A percentile compares a stretch with the other conserved stretches of the same genome.
Evolutionary conservation across 1,284 basidiomycete species (phyloP).

Genomic region (Gastroboletus turbinatus): DNA sequence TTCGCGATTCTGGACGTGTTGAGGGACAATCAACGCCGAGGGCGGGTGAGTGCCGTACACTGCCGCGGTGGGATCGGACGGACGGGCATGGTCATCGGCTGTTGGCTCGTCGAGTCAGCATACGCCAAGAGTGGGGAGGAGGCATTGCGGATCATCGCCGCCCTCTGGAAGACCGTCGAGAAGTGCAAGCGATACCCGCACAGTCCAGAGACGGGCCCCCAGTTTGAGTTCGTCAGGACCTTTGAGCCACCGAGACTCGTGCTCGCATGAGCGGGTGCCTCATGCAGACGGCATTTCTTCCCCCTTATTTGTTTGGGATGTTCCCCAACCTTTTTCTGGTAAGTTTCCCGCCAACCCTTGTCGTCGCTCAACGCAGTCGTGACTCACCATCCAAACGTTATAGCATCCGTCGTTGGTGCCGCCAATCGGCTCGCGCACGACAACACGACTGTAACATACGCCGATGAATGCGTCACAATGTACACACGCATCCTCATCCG

Average conservation of each 20-base stretch:
- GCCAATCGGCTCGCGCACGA: slow-evolving; percentile 3
- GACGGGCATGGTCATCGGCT: slow-evolving; percentile 74
- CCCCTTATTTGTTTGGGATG: not conserved
- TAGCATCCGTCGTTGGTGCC: not conserved
- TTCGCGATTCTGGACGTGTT: slow-evolving; percentile 56
- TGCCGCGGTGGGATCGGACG: slow-evolving; percentile 76
- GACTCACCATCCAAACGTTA: slow-evolving; percentile 7
- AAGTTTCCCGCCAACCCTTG: not conserved
- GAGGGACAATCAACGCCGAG: slow-evolving; percentile 52
- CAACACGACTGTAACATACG: slow-evolving; percentile 2
- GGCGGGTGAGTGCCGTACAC: slow-evolving; percentile 64
- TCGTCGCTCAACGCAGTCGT: not conserved
- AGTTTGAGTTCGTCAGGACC: slow-evolving; percentile 68
- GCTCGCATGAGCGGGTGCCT: slow-evolving; percentile 15
- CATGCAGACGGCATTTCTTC: not conserved
- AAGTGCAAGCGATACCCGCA: slow-evolving; percentile 71
- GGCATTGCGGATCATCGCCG: slow-evolving; percentile 60
- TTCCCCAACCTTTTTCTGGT: not conserved
- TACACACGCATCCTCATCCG: slow-evolving; percentile 22
- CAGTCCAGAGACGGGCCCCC: slow-evolving; percentile 75
- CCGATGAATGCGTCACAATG: slow-evolving; percentile 27
- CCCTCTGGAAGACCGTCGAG: slow-evolving; percentile 71
- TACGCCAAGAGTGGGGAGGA: slow-evolving; percentile 59
- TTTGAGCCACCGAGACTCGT: slow-evolving; percentile 37
- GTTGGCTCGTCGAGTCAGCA: slow-evolving; percentile 72